Evolutionary conservation across 2,329 filamentous ascomycete species (phyloP).

Genomic region (Colletotrichum chlorophyti): DNA sequence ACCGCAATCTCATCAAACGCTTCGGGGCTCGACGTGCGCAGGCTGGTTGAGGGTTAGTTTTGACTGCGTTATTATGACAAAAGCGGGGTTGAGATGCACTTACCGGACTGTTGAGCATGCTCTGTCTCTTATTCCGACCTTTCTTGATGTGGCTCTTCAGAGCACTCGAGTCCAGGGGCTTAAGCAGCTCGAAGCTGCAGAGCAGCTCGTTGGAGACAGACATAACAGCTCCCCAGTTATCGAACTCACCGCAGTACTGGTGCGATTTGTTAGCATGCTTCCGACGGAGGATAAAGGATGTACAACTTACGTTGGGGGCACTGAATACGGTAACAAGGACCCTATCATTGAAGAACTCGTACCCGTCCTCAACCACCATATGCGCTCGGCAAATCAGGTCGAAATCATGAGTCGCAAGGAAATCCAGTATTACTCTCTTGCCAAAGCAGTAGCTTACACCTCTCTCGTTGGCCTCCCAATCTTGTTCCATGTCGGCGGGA

Average conservation of each 20-base stretch:
- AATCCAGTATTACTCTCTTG: conserved; percentile 97
- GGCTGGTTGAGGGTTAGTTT: conserved; percentile 47
- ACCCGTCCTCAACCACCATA: conserved; percentile 99
- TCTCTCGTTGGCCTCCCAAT: conserved; percentile 97
- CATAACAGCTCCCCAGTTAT: conserved; percentile 99
- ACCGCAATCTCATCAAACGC: conserved; percentile 45
- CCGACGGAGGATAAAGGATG: neutral
- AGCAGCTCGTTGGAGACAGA: conserved; percentile 92
- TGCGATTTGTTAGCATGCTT: conserved; percentile 35
- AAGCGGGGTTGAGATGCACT: conserved; percentile 48
- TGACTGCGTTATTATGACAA: neutral
- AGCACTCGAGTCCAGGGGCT: conserved; percentile 93
- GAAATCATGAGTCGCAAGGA: conserved; percentile 93
- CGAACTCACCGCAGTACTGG: conserved; percentile 97
- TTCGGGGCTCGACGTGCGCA: conserved; percentile 62
- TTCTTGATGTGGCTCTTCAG: conserved; percentile 99
- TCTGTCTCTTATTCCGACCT: conserved; percentile 91
- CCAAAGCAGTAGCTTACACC: conserved; percentile 99
- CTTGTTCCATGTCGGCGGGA: conserved; percentile 95
- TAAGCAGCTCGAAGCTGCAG: conserved; percentile 96
- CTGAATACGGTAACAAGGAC: conserved; percentile 97
- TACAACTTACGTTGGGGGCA: conserved; percentile 92
- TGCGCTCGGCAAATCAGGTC: conserved; percentile 96
- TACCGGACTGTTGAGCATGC: conserved; percentile 95
- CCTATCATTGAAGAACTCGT: conserved; percentile 97